Conservation (phyloP, 2,329 filamentous ascomycete species). For the Pseudopyricularia javanii region DNA sequence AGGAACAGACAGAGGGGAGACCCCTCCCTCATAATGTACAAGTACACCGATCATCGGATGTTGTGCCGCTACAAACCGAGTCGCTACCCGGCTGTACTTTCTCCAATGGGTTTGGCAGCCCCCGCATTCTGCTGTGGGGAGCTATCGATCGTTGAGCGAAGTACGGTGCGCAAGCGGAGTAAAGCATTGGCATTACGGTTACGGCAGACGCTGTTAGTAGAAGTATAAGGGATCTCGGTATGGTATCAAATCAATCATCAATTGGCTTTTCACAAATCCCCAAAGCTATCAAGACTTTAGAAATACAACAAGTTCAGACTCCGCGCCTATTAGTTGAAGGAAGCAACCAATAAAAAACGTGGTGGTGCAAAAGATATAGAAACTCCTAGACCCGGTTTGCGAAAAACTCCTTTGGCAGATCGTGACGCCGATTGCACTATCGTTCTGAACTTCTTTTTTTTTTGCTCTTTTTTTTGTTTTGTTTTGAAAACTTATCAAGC, state of each 20-base stretch:
- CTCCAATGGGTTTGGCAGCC: not conserved
- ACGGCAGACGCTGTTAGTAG: too few species aligned
- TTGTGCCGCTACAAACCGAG: not conserved
- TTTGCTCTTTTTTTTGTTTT: not conserved
- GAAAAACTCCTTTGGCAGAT: not conserved
- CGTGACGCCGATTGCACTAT: not conserved
- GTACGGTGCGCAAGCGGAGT: not conserved
- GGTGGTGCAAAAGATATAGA: not conserved
- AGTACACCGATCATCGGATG: not conserved
- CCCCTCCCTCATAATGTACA: not conserved
- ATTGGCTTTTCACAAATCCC: not conserved
- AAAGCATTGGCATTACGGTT: too few species aligned
- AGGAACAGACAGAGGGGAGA: not conserved
- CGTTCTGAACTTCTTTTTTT: not conserved
- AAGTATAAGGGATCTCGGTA: too few species aligned
- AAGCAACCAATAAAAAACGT: not conserved
- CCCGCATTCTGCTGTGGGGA: not conserved
- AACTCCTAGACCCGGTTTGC: not conserved
- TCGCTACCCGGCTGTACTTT: not conserved
- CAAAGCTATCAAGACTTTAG: not conserved
- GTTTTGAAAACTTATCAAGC: not conserved
- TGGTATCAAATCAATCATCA: not conserved
- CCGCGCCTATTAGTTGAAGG: not conserved
- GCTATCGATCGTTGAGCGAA: not conserved
- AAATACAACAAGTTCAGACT: not conserved